These are phyloP conservation scores for Calonectria pauciramosa DNA, from an alignment of 2,329 filamentous ascomycete genomes.

Conservation along the genomic window DNA sequence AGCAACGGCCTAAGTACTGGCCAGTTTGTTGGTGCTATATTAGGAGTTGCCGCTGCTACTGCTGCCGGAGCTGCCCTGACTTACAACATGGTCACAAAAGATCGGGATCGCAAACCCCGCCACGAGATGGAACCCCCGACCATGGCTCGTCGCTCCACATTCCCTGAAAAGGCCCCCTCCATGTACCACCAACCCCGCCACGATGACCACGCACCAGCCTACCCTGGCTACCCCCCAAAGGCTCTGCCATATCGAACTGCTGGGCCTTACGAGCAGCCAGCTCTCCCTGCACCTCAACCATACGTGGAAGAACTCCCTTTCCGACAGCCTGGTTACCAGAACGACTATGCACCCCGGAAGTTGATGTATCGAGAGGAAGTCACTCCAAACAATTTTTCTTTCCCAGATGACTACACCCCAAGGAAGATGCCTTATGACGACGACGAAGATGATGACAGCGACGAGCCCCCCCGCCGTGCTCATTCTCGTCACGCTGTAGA, in stretches of 20 bases:
- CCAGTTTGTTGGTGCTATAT: conserved; percentile 79
- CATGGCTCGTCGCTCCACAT: conserved; percentile 62
- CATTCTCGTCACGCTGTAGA: conserved; percentile 36
- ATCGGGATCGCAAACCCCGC: conserved; percentile 59
- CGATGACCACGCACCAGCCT: conserved; percentile 36
- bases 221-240: conserved; percentile 39
- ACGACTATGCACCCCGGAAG: conserved; percentile 39
- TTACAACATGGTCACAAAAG: conserved; percentile 74
- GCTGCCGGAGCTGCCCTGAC: conserved; percentile 71
- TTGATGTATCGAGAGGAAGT: conserved; percentile 41
- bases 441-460: conserved; percentile 41
- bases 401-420: conserved; percentile 38
- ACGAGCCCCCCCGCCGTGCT: conserved; percentile 35
- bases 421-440: conserved; percentile 32
- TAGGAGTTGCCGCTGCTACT: conserved; percentile 81
- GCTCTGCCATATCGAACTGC: conserved; percentile 37
- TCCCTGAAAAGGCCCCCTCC: conserved; percentile 57
- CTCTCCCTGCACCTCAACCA: conserved; percentile 28
- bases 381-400: conserved; percentile 35
- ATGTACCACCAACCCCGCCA: conserved; percentile 35
- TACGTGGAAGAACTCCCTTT: conserved; percentile 43
- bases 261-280: conserved; percentile 36
- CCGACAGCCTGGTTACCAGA: conserved; percentile 32
- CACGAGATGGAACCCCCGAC: conserved; percentile 57
- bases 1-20: conserved; percentile 66